A percentile compares a stretch with the other conserved stretches of the same genome.
Conservation (phyloP, 352 stramenopile species). For the Hyaloperonospora arabidopsidis region DNA sequence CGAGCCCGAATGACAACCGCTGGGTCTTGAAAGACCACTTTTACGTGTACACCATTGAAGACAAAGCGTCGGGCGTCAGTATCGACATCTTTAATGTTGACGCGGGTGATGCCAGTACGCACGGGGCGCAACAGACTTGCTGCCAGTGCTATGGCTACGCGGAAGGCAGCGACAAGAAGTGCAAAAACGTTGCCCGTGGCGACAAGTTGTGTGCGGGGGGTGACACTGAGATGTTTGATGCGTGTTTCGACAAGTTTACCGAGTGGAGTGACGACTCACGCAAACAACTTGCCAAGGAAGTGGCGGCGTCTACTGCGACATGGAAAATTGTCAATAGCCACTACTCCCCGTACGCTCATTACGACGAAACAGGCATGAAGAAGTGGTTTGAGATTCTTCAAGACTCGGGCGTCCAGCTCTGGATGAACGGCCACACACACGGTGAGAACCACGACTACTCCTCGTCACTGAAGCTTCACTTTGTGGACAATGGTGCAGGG, state of each 20-base stretch:
- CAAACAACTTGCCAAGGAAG: conserved; percentile 40
- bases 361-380: conserved; percentile 43
- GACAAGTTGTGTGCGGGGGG: conserved; percentile 49
- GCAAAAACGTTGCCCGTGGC: conserved; percentile 42
- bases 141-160: conserved; percentile 81
- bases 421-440: conserved; percentile 70
- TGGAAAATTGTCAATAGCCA: conserved; percentile 85
- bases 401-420: conserved; percentile 48
- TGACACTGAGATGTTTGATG: conserved; percentile 44
- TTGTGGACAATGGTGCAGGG: conserved; percentile 71
- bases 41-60: conserved; percentile 50
- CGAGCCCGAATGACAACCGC: conserved; percentile 59
- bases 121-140: conserved; percentile 64
- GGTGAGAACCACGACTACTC: conserved; percentile 72
- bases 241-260: conserved; percentile 57
- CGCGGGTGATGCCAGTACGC: conserved; percentile 52
- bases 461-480: conserved; percentile 41
- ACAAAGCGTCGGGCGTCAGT: conserved; percentile 32
- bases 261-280: conserved; percentile 67
- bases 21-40: conserved; percentile 68
- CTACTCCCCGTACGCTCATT: conserved; percentile 75
- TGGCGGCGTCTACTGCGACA: conserved; percentile 52
- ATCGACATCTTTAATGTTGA: conserved; percentile 77
- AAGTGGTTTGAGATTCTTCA: conserved; percentile 55
- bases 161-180: conserved; percentile 38